These are phyloP conservation scores for Malus domestica DNA, from an alignment of 306 rosid genomes.

Conservation along the genomic window DNA sequence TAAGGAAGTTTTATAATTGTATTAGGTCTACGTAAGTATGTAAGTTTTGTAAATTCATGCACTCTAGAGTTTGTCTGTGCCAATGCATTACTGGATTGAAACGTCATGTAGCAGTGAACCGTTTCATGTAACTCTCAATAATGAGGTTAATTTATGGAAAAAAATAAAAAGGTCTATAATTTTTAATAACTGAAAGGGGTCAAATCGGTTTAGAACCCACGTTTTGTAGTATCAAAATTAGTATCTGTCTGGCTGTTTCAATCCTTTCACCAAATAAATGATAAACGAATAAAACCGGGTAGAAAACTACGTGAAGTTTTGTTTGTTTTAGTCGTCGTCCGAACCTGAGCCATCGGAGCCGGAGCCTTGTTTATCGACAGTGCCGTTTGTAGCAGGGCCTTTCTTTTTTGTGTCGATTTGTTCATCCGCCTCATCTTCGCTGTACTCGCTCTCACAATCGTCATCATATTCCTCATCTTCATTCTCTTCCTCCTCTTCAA, in stretches of 20 bases:
- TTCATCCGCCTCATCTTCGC: constrained; percentile 50
- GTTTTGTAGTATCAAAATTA: constrained; percentile 5
- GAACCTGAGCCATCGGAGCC: constrained; percentile 36
- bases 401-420: constrained; percentile 29
- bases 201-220: neutral
- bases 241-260: constrained; percentile 4
- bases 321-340: constrained; percentile 34
- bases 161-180: neutral
- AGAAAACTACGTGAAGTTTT: neutral
- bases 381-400: constrained; percentile 39
- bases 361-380: constrained; percentile 6
- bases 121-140: too few species aligned
- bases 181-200: neutral
- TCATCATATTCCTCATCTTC: constrained; percentile 58
- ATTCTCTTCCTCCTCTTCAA: constrained; percentile 58
- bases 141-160: too few species aligned
- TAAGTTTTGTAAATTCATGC: too few species aligned
- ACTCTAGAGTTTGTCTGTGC: too few species aligned
- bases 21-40: too few species aligned
- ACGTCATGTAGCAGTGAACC: too few species aligned
- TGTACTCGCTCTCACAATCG: constrained; percentile 56
- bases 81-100: too few species aligned
- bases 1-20: too few species aligned
- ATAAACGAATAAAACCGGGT: neutral
- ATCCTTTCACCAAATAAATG: constrained; percentile 12